Evolutionary conservation across 176 grass and related monocot species (phyloP), one percentile per base, ranked within the genome.

Genomic region (Eragrostis curvula): DNA sequence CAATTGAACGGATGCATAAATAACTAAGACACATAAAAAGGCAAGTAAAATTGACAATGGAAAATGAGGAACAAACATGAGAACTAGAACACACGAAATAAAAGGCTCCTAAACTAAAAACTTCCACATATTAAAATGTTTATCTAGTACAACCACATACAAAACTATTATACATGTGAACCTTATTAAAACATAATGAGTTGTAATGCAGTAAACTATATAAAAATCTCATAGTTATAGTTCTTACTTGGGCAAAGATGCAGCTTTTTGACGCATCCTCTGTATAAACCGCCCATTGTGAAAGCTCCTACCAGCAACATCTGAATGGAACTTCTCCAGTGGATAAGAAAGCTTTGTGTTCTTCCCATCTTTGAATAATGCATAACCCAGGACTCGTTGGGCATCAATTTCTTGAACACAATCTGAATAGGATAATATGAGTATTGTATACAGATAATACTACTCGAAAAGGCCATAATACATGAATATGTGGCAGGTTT

Each of bases 401-500:
- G 96, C 93, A 91, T 99, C 96, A 70, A 99, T 99, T 85, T 96
- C 89, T 66, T 94, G 9, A 50, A 99, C 96, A 83, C 96, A 99
- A 66, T 99, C 96, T 99, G 85, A 73, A 85, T 5, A 45, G 8
- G 41, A 44, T 24, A 59, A 80, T 63, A 49, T 23, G 57, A 86
- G 51, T 63, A 58, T 56, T 68, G 3, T 71, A 12, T 75, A 27
- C 39, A 5, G 29, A 48, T 49, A 36, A 18, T 68, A 28, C 17
- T 49, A 27, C 41, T 66, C 56, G 18, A 77, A 41, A 82, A 45
- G 51, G 8, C 32, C 55, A 0, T 12, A 18, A 42, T 11, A 55
- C 2, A 69, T 0, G 21, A 59, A 20, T 30, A 71, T 6, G n/a
- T 13, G 65, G 36, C 5, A 69, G 45, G 46, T 50, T 87, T 90